Percentiles rank a stretch among this genome's conserved stretches.
Evolutionary conservation across 1,284 basidiomycete genomes (phyloP).

Genomic region (Anthracocystis panici-leucophaei): DNA sequence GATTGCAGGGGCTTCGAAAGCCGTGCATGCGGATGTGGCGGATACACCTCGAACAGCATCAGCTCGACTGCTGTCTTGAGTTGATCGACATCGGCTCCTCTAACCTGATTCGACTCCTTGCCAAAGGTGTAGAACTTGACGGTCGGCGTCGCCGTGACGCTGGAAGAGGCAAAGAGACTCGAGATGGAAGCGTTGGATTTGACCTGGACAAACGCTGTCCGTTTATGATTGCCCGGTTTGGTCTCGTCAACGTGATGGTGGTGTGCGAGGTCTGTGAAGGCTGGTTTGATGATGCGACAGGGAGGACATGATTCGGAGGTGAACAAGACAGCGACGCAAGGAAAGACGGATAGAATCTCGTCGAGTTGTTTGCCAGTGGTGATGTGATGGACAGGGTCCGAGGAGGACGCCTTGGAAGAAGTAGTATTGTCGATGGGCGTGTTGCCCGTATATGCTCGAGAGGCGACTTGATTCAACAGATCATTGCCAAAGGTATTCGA

Average conservation of each 20-base stretch:
- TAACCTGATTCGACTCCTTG: constrained; percentile 73
- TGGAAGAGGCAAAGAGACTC: constrained; percentile 63
- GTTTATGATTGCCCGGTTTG: constrained; percentile 29
- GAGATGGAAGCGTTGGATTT: constrained; percentile 60
- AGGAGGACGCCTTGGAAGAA: constrained; percentile 76
- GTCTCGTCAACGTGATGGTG: constrained; percentile 70
- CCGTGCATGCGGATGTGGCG: constrained; percentile 80
- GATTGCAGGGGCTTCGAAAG: constrained; percentile 75
- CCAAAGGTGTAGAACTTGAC: constrained; percentile 77
- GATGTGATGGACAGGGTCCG: constrained; percentile 70
- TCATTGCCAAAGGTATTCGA: constrained; percentile 8
- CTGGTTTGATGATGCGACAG: constrained; percentile 77
- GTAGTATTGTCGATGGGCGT: constrained; percentile 67
- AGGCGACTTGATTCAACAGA: constrained; percentile 72
- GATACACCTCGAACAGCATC: constrained; percentile 76
- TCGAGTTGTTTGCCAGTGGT: constrained; percentile 40
- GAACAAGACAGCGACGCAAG: constrained; percentile 76
- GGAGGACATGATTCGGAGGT: constrained; percentile 77
- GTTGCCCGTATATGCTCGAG: constrained; percentile 71
- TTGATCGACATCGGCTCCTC: constrained; percentile 79
- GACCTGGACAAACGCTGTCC: constrained; percentile 64
- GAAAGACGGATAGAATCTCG: constrained; percentile 67
- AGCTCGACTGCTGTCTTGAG: constrained; percentile 79
- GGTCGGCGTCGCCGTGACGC: constrained; percentile 83
- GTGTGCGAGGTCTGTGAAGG: constrained; percentile 76